Percentiles rank a stretch among this genome's conserved stretches.
phyloP scores from a whole-genome alignment of 306 rosid species.

The Pueraria montana region DNA sequence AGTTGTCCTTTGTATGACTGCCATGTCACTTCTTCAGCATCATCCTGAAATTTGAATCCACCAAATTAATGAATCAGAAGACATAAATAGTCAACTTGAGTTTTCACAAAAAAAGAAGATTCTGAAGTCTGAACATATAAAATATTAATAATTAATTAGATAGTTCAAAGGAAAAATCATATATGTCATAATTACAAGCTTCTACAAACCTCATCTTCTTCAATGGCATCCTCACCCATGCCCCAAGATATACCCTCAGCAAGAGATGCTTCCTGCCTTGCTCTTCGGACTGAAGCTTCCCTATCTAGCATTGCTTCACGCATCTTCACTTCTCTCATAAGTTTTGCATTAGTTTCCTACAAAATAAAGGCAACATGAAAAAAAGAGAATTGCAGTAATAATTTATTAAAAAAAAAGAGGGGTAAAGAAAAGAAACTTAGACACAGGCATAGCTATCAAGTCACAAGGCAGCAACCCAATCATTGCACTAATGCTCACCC shows the following conservation, averaged over 20 bases:
- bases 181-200: conserved; percentile 31
- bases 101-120: conserved; percentile 16
- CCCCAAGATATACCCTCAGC: conserved; percentile 98
- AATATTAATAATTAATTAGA: not conserved
- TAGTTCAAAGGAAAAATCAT: conserved; percentile 32
- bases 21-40: conserved; percentile 92
- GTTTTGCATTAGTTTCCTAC: conserved; percentile 76
- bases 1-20: conserved; percentile 93
- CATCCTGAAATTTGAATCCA: conserved; percentile 70
- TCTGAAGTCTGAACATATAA: conserved; percentile 40
- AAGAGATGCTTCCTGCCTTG: conserved; percentile 77
- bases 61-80: conserved; percentile 45
- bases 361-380: conserved; percentile 32
- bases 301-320: conserved; percentile 72
- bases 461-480: conserved; percentile 20
- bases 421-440: not conserved
- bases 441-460: not conserved
- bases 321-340: conserved; percentile 67
- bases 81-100: conserved; percentile 39
- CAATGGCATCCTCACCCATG: conserved; percentile 97
- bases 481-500: not conserved
- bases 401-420: not conserved
- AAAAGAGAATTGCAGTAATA: conserved; percentile 17
- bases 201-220: conserved; percentile 84
- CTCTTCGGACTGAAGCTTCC: conserved; percentile 96